A percentile compares a stretch with the other conserved stretches of the same genome.
phyloP scores from a whole-genome alignment of 805 yeast genomes.

The Ogataea zsoltii region DNA sequence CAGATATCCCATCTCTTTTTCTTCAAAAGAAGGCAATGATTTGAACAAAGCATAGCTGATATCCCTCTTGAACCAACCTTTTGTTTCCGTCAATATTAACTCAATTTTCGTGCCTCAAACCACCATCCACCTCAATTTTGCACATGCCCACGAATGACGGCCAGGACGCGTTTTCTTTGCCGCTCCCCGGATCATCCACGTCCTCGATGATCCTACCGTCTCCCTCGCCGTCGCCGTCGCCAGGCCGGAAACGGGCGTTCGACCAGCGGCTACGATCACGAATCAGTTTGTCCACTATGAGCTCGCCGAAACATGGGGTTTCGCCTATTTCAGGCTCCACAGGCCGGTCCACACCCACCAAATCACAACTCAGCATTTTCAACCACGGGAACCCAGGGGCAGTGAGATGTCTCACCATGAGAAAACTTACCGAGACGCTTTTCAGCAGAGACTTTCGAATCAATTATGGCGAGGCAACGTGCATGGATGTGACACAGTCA shows the following conservation, averaged over 20 bases:
- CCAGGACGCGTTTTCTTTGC: too few relatives aligned
- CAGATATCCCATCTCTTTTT: neutral
- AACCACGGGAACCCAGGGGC: slow-evolving; percentile 16
- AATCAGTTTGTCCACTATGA: slow-evolving; percentile 11
- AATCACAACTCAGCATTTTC: neutral
- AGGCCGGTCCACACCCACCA: neutral
- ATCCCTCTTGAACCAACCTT: too few relatives aligned
- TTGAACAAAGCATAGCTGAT: too few relatives aligned
- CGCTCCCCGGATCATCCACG: neutral
- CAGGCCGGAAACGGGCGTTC: slow-evolving; percentile 12
- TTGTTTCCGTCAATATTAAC: too few relatives aligned
- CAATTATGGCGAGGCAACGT: slow-evolving; percentile 52
- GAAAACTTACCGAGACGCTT: slow-evolving; percentile 23
- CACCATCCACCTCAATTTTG: too few relatives aligned
- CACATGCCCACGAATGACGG: too few relatives aligned
- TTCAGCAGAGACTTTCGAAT: slow-evolving; percentile 20
- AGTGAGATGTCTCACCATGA: slow-evolving; percentile 33
- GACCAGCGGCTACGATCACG: slow-evolving; percentile 26
- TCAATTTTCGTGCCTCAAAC: too few relatives aligned
- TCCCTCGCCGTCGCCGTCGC: neutral
- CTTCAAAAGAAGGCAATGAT: neutral
- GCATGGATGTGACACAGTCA: slow-evolving; percentile 42
- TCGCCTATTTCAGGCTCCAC: neutral
- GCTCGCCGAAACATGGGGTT: neutral
- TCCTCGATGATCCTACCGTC: neutral